Evolutionary conservation across 345 rosid genomes (phyloP).

Genomic region (Syzygium jambos): DNA sequence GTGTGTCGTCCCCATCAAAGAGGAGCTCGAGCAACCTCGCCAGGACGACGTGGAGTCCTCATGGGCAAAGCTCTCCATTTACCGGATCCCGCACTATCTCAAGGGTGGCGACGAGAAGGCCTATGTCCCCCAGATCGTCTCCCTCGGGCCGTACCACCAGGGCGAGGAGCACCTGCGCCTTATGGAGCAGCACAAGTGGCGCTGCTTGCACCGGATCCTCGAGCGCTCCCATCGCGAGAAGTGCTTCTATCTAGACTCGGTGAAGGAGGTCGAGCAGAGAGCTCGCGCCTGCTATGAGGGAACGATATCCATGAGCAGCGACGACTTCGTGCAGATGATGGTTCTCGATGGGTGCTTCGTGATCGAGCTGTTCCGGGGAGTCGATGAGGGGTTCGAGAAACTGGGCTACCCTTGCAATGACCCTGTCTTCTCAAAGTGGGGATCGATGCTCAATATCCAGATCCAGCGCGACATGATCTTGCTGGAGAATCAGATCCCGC

Average conservation of each 20-base stretch:
- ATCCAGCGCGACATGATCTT: constrained; percentile 78
- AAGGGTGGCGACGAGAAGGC: constrained; percentile 61
- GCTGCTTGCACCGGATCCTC: constrained; percentile 46
- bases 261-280: constrained; percentile 48
- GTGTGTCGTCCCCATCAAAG: neutral
- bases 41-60: constrained; percentile 41
- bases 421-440: constrained; percentile 66
- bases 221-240: constrained; percentile 45
- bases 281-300: constrained; percentile 66
- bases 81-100: constrained; percentile 37
- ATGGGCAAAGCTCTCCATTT: constrained; percentile 49
- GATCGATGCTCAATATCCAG: constrained; percentile 67
- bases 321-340: constrained; percentile 68
- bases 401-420: constrained; percentile 64
- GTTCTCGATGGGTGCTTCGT: constrained; percentile 75
- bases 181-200: constrained; percentile 81
- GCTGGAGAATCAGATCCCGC: constrained; percentile 75
- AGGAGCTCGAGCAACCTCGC: constrained; percentile 43
- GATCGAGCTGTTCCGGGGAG: constrained; percentile 70
- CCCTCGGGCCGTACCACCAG: constrained; percentile 80
- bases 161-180: constrained; percentile 44
- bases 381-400: constrained; percentile 41
- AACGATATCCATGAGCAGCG: constrained; percentile 31
- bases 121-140: constrained; percentile 58
- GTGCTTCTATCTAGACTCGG: constrained; percentile 41